Base-by-base conservation (phyloP, 306 rosid species). In the Morella rubra region DNA sequence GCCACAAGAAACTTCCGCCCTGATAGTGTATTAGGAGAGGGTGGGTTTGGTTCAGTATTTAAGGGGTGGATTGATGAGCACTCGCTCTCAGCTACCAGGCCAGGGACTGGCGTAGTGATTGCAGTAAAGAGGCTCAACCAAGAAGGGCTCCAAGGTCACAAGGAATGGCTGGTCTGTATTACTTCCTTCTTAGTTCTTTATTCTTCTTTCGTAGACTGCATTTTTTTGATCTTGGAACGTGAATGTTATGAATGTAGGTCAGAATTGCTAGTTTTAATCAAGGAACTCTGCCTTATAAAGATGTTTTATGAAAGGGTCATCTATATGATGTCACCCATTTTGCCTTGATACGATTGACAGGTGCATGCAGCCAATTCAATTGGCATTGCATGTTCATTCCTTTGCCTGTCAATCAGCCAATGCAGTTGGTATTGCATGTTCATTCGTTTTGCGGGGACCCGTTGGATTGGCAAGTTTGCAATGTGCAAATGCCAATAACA, bases 31-130 rank as follows among this genome's bases (percentile, higher is more conserved):
- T 76, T 95, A 32, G 99, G 99, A 73, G 97, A 92, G 81, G 99
- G 99, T 41, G 99, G 99, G 1, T 95, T 95, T 81, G 99, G 99
- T 77, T 92, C 97, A 27, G 99, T 95, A 75, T 95, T 87, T 74
- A 95, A 95, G 75, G 99, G 97, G 49, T 95, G 97, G 97, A 78
- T 95, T 24, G 99, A 95, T 68, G 97, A 89, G 84, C 77, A 90
- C 41, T 77, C 96, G 1, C 83, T 89, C 41, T 66, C 77, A 76
- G 93, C 99, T 46, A 76, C 97, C 74, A 95, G 84, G 81, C 91
- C 97, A 3, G 97, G 99, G 71, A 78, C 84, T 24, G 99, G 93
- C 77, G 78, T 84, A n/a, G 87, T 92, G 61, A 79, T 95, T 78
- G 99, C 99, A 6, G 97, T 95, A 54, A 95, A 95, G 92, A 90